Evolutionary conservation across 768 basidiomycete genomes (phyloP), one percentile per base, ranked within the genome.

Genomic region (Boletus insuetus): DNA sequence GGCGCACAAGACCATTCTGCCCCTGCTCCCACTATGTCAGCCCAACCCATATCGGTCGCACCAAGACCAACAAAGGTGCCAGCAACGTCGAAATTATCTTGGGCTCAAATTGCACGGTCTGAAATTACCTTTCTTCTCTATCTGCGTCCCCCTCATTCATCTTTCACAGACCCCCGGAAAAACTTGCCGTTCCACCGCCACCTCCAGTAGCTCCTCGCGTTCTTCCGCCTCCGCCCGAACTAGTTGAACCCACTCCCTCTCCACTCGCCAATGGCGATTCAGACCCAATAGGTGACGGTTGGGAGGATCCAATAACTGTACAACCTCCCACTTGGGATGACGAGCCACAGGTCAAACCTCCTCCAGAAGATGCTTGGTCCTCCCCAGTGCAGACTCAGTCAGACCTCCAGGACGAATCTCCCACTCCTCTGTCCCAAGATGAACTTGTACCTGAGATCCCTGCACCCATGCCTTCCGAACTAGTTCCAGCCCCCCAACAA

Each of bases 71-170:
- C 60, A 14, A 88, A 84, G 73, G 76, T 81, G 12, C 87, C 89
- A 41, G 83, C 86, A 29, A 87, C 82, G 13, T 84, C 87, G 9
- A 90, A 91, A 74, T 71, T 89, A 56, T 91, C 91, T 35, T 93
- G 90, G 90, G 91, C 91, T 9, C 87, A 93, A 64, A 78, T 93
- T 67, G 90, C 91, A 58, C 78, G 85, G 89, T 53, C 34, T 26
- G 51, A 37, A 29, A 0, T 55, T 24, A 26, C 31, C 55, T 6
- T 55, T 42, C 14, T 17, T 41, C 22, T n/a, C 31, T 41, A 12
- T 17, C 5, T 17, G 8, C 6, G 31, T 24, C 43, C 53, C 61
- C 46, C 54, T 60, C 40, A 54, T 31, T 2, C 12, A n/a, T 24
- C 26, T 32, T 48, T 44, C 22, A 24, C 58, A 89, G 86, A 51